phyloP scores from a whole-genome alignment of 2,329 filamentous ascomycete genomes.

The Parascedosporium putredinis region DNA sequence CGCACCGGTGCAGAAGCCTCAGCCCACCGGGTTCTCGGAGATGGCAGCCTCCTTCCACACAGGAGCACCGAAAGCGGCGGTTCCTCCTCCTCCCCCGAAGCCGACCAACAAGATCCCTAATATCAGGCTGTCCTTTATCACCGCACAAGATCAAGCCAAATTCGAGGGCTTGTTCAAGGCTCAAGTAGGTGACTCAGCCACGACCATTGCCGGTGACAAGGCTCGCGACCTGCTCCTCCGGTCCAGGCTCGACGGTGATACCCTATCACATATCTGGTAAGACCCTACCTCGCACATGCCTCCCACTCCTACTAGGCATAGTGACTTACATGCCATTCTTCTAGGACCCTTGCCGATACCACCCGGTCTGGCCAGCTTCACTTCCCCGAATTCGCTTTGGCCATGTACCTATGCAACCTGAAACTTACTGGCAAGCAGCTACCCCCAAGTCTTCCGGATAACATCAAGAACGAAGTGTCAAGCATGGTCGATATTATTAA shows the following conservation, averaged over 20 bases:
- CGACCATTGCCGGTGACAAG: conserved; percentile 85
- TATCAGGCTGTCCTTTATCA: conserved; percentile 91
- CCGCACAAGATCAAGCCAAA: conserved; percentile 85
- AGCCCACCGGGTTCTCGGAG: conserved; percentile 54
- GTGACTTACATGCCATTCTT: conserved; percentile 11
- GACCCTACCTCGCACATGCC: conserved; percentile 16
- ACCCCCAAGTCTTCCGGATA: conserved; percentile 66
- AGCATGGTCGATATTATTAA: conserved; percentile 99
- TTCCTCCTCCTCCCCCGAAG: conserved; percentile 37
- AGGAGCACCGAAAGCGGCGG: conserved; percentile 32
- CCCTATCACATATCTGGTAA: conserved; percentile 87
- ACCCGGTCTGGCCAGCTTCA: conserved; percentile 93
- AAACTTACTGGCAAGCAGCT: conserved; percentile 79
- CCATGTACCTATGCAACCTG: conserved; percentile 97
- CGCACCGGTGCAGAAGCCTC: conserved; percentile 52
- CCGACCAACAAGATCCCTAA: conserved; percentile 73
- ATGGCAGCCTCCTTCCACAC: conserved; percentile 59
- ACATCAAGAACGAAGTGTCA: conserved; percentile 89
- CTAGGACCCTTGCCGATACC: conserved; percentile 82
- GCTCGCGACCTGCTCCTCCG: conserved; percentile 80
- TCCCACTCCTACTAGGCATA: not conserved
- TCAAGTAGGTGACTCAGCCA: conserved; percentile 72
- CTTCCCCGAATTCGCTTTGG: conserved; percentile 93
- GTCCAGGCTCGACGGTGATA: conserved; percentile 78
- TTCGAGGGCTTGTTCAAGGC: conserved; percentile 98